These are phyloP conservation scores for Paecilomyces dactylethromorphus DNA, from an alignment of 2,329 filamentous ascomycete genomes.

Conservation along the genomic window DNA sequence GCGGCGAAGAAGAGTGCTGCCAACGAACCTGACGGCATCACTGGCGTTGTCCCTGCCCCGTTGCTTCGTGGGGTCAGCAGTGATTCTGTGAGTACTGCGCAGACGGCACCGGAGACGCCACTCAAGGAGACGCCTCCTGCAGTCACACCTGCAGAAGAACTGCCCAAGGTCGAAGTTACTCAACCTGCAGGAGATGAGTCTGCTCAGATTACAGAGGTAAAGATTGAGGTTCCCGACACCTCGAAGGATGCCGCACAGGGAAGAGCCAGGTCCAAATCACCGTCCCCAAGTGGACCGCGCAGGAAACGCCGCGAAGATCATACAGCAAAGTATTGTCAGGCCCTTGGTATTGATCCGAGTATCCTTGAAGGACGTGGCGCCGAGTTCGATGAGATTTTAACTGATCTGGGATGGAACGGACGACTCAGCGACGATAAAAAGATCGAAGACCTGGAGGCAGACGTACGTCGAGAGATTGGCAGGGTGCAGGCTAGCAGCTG, in stretches of 20 bases:
- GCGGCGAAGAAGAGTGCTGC: slow-evolving; percentile 50
- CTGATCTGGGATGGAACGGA: slow-evolving; percentile 84
- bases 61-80: slow-evolving; percentile 35
- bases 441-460: slow-evolving; percentile 72
- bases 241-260: slow-evolving; percentile 16
- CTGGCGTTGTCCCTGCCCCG: slow-evolving; percentile 77
- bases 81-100: slow-evolving; percentile 28
- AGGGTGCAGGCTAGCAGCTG: slow-evolving; percentile 89
- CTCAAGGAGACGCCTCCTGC: slow-evolving; percentile 21
- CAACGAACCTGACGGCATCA: slow-evolving; percentile 81
- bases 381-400: slow-evolving; percentile 75
- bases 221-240: slow-evolving; percentile 15
- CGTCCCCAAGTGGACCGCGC: slow-evolving; percentile 44
- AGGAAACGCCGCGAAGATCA: slow-evolving; percentile 63
- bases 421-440: slow-evolving; percentile 67
- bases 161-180: slow-evolving; percentile 35
- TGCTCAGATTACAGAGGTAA: slow-evolving; percentile 16
- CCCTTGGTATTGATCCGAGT: slow-evolving; percentile 68
- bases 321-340: slow-evolving; percentile 69
- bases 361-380: slow-evolving; percentile 70
- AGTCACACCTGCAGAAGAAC: slow-evolving; percentile 16
- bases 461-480: slow-evolving; percentile 80
- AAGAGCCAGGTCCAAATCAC: slow-evolving; percentile 26
- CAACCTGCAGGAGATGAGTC: slow-evolving; percentile 23
- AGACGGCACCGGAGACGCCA: slow-evolving; percentile 19